Conservation (phyloP, 1,284 basidiomycete species). For the Pseudozyma tsukubaensis region DNA sequence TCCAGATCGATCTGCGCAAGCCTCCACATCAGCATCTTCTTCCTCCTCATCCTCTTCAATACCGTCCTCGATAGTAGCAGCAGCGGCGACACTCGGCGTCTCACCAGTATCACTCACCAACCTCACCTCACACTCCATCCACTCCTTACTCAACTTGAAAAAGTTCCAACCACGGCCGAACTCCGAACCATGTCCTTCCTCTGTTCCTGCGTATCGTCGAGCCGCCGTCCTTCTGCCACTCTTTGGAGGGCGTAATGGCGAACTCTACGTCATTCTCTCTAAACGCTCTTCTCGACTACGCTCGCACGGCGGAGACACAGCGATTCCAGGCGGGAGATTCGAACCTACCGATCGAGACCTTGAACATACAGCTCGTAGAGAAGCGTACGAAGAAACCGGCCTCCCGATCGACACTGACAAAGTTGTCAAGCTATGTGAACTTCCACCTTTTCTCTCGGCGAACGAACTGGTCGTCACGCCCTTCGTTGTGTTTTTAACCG, state of each 20-base stretch:
- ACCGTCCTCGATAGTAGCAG: background rate
- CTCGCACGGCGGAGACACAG: conserved; percentile 64
- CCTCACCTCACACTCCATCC: conserved; percentile 34
- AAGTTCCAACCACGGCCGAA: conserved; percentile 27
- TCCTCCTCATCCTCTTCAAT: conserved; percentile 4
- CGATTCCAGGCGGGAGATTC: conserved; percentile 64
- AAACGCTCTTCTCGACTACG: conserved; percentile 49
- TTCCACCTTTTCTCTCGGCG: conserved; percentile 61
- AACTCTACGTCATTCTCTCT: conserved; percentile 62
- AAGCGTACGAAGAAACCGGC: conserved; percentile 66
- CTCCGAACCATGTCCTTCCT: conserved; percentile 54
- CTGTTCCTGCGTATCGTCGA: conserved; percentile 60
- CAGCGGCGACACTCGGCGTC: conserved; percentile 13
- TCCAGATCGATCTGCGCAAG: conserved; percentile 9
- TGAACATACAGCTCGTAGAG: conserved; percentile 60
- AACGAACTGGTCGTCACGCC: conserved; percentile 67
- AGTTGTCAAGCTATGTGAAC: conserved; percentile 56
- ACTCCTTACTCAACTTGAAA: conserved; percentile 46
- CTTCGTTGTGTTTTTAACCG: conserved; percentile 57
- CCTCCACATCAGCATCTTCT: conserved; percentile 1
- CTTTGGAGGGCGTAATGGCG: conserved; percentile 57
- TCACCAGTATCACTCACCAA: conserved; percentile 15
- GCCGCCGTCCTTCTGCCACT: conserved; percentile 63
- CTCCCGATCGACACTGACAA: conserved; percentile 48
- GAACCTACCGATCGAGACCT: conserved; percentile 57